These are phyloP conservation scores for Serpula lacrymans DNA, from an alignment of 768 basidiomycete species.

Conservation along the genomic window DNA sequence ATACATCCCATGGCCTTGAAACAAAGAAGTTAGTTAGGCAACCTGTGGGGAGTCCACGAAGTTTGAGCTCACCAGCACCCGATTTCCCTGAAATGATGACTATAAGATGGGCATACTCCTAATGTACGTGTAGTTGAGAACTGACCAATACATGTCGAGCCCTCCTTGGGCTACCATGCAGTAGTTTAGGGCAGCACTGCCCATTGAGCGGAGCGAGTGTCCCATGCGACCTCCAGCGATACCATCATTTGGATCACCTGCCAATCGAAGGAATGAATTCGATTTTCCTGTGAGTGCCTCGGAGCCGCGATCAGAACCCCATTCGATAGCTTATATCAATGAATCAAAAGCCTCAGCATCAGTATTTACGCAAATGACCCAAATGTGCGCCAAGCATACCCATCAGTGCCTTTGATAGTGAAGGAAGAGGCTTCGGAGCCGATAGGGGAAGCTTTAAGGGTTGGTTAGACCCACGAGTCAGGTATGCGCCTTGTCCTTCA, in stretches of 20 bases:
- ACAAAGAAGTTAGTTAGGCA: conserved; percentile 1
- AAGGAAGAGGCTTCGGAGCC: conserved; percentile 58
- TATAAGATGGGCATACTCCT: too few species aligned
- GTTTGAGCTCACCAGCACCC: conserved; percentile 57
- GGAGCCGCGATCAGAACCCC: conserved; percentile 75
- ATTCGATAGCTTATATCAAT: conserved; percentile 65
- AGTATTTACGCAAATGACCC: background rate
- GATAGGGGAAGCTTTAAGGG: conserved; percentile 65
- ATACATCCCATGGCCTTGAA: conserved; percentile 80
- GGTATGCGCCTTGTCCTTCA: conserved; percentile 75
- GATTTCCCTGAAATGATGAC: conserved; percentile 59
- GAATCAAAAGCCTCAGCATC: conserved; percentile 4
- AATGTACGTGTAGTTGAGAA: too few species aligned
- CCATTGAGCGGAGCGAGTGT: conserved; percentile 79
- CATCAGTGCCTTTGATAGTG: conserved; percentile 69
- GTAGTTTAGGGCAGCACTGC: conserved; percentile 82
- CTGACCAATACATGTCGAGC: conserved; percentile 83
- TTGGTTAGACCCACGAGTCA: conserved; percentile 47
- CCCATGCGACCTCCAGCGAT: conserved; percentile 77
- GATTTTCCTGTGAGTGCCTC: conserved; percentile 56
- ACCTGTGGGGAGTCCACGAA: background rate
- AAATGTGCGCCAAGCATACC: conserved; percentile 34
- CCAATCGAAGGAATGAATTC: conserved; percentile 68
- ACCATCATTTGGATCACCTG: conserved; percentile 58
- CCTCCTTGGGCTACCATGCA: conserved; percentile 86